Evolutionary conservation across 768 basidiomycete species (phyloP).

Genomic region (Xanthoconium purpureum): DNA sequence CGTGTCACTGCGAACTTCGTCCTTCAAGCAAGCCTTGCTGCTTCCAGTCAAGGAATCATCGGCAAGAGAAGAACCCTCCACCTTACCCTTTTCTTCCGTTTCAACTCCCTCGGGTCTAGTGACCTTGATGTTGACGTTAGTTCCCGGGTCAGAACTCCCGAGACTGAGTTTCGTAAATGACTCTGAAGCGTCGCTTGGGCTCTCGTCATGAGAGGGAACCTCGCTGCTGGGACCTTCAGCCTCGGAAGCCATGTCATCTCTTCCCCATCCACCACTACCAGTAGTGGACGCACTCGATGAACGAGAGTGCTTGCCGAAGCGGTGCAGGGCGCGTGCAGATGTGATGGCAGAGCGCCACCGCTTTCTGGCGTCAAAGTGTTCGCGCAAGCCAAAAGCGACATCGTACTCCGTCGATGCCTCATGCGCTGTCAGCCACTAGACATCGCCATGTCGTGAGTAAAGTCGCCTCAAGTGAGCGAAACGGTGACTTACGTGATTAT

Average conservation of each 20-base stretch:
- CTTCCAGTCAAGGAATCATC: conserved; percentile 20
- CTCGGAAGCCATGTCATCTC: conserved; percentile 26
- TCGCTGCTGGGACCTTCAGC: conserved; percentile 32
- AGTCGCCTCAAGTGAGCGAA: not conserved
- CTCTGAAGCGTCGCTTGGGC: conserved; percentile 20
- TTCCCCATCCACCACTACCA: conserved; percentile 38
- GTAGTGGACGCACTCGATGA: conserved; percentile 26
- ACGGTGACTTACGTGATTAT: conserved; percentile 52
- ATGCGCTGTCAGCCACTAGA: conserved; percentile 72
- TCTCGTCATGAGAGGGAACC: conserved; percentile 33
- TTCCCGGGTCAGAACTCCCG: conserved; percentile 34
- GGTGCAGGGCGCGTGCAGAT: conserved; percentile 41
- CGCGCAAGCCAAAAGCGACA: conserved; percentile 65
- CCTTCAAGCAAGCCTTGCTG: conserved; percentile 16
- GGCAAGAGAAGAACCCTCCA: conserved; percentile 17
- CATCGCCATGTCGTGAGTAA: not conserved
- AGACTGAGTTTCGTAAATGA: conserved; percentile 28
- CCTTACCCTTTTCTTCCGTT: conserved; percentile 23
- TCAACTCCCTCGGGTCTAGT: conserved; percentile 27
- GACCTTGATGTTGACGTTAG: conserved; percentile 43
- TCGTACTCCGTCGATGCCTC: conserved; percentile 70
- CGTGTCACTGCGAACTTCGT: not conserved
- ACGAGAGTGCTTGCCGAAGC: conserved; percentile 29
- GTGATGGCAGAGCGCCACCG: conserved; percentile 72
- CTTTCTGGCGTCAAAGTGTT: conserved; percentile 76